A percentile compares a stretch with the other conserved stretches of the same genome.
Evolutionary conservation across 352 stramenopile genomes (phyloP).

Genomic region (Phytophthora tentaculata): DNA sequence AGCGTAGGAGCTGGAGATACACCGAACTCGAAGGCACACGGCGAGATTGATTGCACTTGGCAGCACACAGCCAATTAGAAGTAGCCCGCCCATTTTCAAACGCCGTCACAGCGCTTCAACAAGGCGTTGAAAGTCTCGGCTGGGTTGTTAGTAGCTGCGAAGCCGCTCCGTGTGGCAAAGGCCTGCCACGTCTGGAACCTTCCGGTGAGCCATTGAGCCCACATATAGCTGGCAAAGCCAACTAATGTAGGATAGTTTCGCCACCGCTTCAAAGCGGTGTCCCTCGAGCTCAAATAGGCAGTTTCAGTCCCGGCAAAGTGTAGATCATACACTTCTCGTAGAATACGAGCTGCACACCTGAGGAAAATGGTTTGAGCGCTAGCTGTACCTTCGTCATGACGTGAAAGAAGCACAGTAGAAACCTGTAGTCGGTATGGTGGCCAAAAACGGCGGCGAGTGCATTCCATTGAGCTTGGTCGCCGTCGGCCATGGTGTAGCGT

Average conservation of each 20-base stretch:
- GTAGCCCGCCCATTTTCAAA: conserved; percentile 11
- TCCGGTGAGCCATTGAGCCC: conserved; percentile 3
- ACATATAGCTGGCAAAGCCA: neutral
- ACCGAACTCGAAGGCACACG: neutral
- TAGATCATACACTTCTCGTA: neutral
- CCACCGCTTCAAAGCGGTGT: neutral
- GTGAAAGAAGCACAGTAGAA: neutral
- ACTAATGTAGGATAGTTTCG: too few relatives aligned
- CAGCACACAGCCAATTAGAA: conserved; percentile 4
- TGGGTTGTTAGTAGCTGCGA: conserved; percentile 23
- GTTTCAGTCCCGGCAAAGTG: neutral
- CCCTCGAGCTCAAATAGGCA: too few relatives aligned
- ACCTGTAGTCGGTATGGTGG: too few relatives aligned
- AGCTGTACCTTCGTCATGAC: neutral
- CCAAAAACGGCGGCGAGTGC: neutral
- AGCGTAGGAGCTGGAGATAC: neutral
- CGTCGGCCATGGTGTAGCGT: neutral
- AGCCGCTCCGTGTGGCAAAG: conserved; percentile 11
- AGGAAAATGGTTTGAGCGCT: neutral
- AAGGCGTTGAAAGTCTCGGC: conserved; percentile 28
- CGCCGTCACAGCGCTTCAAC: conserved; percentile 19
- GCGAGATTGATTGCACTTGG: neutral
- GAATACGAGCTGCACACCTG: too few relatives aligned
- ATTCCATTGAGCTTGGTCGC: neutral
- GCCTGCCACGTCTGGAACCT: conserved; percentile 21